Conservation (phyloP, 495 filamentous ascomycete genomes). For the Aspergillus ostianus region DNA sequence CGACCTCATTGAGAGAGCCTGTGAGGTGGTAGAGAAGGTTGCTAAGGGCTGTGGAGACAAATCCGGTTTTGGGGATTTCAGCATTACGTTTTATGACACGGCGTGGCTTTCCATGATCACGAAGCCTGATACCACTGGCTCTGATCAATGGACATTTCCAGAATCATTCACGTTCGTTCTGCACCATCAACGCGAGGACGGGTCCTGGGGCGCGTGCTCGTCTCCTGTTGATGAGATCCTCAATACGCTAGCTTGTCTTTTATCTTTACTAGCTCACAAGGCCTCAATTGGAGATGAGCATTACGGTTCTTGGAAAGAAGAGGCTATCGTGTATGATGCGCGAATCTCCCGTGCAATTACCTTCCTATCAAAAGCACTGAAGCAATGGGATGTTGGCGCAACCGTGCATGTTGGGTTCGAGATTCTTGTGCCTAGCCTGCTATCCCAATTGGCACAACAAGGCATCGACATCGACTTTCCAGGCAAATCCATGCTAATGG, state of each 20-base stretch:
- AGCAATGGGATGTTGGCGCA: conserved; percentile 12
- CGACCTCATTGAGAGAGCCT: no score
- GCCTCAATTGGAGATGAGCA: conserved; percentile 16
- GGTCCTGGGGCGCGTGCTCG: conserved; percentile 18
- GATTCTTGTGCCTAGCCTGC: conserved; percentile 31
- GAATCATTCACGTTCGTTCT: conserved; percentile 23
- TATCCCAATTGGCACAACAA: conserved; percentile 8
- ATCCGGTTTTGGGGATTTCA: conserved; percentile 25
- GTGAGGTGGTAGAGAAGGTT: no score
- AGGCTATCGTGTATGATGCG: not conserved
- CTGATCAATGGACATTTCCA: conserved; percentile 37
- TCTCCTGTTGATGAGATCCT: conserved; percentile 23
- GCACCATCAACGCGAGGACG: conserved; percentile 14
- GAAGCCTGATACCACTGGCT: conserved; percentile 26
- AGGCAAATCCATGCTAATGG: not conserved
- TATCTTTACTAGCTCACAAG: conserved; percentile 16
- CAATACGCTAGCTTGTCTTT: conserved; percentile 24
- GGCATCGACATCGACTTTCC: not conserved
- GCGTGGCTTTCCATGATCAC: conserved; percentile 47
- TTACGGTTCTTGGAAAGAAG: conserved; percentile 12
- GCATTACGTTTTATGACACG: conserved; percentile 41
- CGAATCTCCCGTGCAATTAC: not conserved
- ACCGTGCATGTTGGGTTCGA: conserved; percentile 36
- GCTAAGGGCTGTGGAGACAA: no score
- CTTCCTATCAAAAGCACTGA: not conserved